Evolutionary conservation across 208 protist genomes (phyloP).

Genomic region (Trypanosoma melophagium): DNA sequence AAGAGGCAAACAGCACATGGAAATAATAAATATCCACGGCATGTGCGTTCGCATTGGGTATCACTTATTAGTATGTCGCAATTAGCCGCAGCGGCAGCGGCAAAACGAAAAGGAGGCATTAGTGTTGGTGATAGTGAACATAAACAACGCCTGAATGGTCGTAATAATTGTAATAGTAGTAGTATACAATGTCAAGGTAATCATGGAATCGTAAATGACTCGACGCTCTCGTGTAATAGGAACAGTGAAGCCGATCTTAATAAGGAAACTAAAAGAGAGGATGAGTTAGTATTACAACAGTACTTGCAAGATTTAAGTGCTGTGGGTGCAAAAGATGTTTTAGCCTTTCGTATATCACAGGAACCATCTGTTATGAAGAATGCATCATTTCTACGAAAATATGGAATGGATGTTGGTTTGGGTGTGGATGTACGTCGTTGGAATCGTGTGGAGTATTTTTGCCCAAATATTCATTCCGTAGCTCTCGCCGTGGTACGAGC

Average conservation of each 20-base stretch:
- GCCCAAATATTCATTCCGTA: constrained; percentile 45
- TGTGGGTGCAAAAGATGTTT: constrained; percentile 46
- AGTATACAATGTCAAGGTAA: too few relatives aligned
- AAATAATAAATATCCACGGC: background rate
- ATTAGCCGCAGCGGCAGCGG: too few relatives aligned
- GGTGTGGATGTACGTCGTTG: constrained; percentile 53
- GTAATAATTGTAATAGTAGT: too few relatives aligned
- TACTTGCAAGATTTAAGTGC: too few relatives aligned
- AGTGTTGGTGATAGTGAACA: too few relatives aligned
- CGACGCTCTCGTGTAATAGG: too few relatives aligned
- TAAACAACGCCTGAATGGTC: too few relatives aligned
- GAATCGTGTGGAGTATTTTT: constrained; percentile 70
- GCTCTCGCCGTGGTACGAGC: constrained; percentile 40
- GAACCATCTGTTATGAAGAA: constrained; percentile 23
- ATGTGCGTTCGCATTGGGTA: constrained; percentile 25
- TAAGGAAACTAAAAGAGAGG: too few relatives aligned
- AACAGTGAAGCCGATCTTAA: too few relatives aligned
- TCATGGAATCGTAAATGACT: too few relatives aligned
- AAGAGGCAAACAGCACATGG: background rate
- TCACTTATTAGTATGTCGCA: constrained; percentile 3
- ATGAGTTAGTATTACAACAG: too few relatives aligned
- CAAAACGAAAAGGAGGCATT: too few relatives aligned
- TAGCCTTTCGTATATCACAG: constrained; percentile 59
- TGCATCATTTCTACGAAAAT: constrained; percentile 55
- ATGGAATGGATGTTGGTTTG: constrained; percentile 34